Base-by-base conservation (phyloP, 1,139 yeast genomes). In the Waltiozyma solani region DNA sequence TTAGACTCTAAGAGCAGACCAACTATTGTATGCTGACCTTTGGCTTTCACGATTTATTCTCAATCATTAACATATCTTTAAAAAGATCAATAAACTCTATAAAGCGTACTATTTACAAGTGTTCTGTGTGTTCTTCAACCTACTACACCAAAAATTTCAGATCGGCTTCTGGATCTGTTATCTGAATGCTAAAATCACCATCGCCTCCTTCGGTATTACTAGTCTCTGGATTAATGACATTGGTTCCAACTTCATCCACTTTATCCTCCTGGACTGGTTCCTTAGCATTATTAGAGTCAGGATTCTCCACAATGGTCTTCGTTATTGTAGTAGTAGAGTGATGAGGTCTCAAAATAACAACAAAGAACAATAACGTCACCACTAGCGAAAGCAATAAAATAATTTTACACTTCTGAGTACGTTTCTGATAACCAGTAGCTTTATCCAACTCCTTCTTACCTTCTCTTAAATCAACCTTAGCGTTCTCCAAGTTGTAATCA, bases 321-420 rank as follows among this genome's bases (percentile, higher is more conserved):
- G 34, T 17, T 12, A 34, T 25, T 14, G 37, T 14, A n/a, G 36
- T 18, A 30, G 33, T 11, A 14, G 27, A 29, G 12, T 39, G 45
- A 43, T 60, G 67, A 1, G 96, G 96, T 50, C 76, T 79, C 37
- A 85, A 69, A 48, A 87, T 61, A 13, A 89, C 75, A 11, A 87
- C 58, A 50, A 89, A 70, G 40, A 89, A 66, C 40, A 87, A 63
- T 4, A 84, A 82, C 41, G 86, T 64, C 23, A 85, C 93, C 27
- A 87, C 58, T 42, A 91, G 65, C 14, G 76, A 62, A 44, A 91
- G 62, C 36, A 91, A 67, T 38, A 91, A 67, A 14, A 91, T 89
- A 34, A 91, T 62, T 58, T 87, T 89, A 62, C 97, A 91, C 58
- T 89, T 91, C 41, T 91, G 87, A 1, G 95, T 84, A 44, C 94